Base-by-base conservation (phyloP, 1,284 basidiomycete species). In the Peniophora sp. region DNA sequence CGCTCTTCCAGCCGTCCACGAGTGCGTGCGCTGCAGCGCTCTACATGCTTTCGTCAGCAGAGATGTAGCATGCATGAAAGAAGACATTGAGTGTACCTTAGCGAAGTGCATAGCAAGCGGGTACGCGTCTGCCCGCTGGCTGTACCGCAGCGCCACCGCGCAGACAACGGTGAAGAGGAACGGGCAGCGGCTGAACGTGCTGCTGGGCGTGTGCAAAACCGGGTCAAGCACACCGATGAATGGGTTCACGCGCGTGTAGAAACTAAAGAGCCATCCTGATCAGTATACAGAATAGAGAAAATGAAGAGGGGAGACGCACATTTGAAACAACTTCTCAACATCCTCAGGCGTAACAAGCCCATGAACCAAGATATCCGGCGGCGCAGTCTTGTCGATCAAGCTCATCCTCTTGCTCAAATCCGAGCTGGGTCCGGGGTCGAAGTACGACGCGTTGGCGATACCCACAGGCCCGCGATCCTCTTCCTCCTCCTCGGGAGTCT, bases 21-120 rank as follows among this genome's bases (percentile, higher is more conserved):
- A 57, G 52, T 8, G 56, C 56, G n/a, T 56, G 53, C 2, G 56
- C 56, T 2, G 86, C 88, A 0, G 87, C 83, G 53, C 85, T 82
- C 60, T 87, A 12, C 27, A 32, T 6, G 5, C 27, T 5, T 12
- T 32, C 5, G 27, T 32, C 27, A 32, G n/a, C n/a, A n/a, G n/a
- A n/a, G 27, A 12, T 32, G 12, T 32, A 6, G 27, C 27, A 32
- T 32, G 27, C 6, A 5, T 12, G 27, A 6, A 5, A 32, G 27
- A 32, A 12, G 27, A 12, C 5, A 32, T 6, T 5, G 12, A 12
- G 27, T 12, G 27, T 6, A 32, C 27, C 27, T 32, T 89, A 1
- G 89, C 88, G 55, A 90, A 90, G 63, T 90, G 88, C 89, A 91
- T 91, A 9, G 87, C 88, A 56, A 89, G 83, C 2, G 85, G 84